A percentile compares a stretch with the other conserved stretches of the same genome.
Conservation (phyloP, 805 yeast species). For the Scheffersomyces lignosus region DNA sequence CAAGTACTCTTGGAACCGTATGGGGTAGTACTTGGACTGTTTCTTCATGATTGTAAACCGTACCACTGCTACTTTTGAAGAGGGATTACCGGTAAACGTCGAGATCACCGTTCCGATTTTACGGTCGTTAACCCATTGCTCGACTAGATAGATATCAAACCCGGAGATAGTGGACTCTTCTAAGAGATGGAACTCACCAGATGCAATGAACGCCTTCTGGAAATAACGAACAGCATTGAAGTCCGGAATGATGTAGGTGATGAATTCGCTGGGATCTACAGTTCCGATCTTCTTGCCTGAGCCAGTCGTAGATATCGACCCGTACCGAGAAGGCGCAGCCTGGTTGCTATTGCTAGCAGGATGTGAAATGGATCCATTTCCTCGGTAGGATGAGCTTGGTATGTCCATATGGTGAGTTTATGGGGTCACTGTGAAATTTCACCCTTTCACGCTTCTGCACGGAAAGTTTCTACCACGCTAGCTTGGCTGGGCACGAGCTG, state of each 20-base stretch:
- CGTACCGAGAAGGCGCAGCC: neutral
- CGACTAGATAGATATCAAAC: conserved; percentile 87
- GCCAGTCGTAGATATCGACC: neutral
- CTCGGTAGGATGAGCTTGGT: neutral
- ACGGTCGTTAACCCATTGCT: conserved; percentile 88
- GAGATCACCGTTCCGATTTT: conserved; percentile 67
- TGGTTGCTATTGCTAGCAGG: too few relatives aligned
- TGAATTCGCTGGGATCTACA: conserved; percentile 11
- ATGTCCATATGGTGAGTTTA: neutral
- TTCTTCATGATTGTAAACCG: conserved; percentile 56
- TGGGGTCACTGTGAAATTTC: neutral
- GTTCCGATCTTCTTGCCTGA: neutral
- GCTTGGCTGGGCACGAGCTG: too few relatives aligned
- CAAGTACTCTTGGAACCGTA: conserved; percentile 57
- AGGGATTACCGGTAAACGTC: conserved; percentile 80
- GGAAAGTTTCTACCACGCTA: too few relatives aligned
- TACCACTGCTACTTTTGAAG: conserved; percentile 59
- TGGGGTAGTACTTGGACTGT: conserved; percentile 49
- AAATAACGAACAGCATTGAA: conserved; percentile 52
- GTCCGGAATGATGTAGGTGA: conserved; percentile 56
- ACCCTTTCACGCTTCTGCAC: too few relatives aligned
- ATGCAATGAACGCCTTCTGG: conserved; percentile 34
- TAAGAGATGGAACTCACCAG: conserved; percentile 38
- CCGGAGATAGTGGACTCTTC: conserved; percentile 60
- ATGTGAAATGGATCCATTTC: too few relatives aligned